phyloP scores from a whole-genome alignment of 495 filamentous ascomycete genomes.

The Filosporella fistucella region DNA sequence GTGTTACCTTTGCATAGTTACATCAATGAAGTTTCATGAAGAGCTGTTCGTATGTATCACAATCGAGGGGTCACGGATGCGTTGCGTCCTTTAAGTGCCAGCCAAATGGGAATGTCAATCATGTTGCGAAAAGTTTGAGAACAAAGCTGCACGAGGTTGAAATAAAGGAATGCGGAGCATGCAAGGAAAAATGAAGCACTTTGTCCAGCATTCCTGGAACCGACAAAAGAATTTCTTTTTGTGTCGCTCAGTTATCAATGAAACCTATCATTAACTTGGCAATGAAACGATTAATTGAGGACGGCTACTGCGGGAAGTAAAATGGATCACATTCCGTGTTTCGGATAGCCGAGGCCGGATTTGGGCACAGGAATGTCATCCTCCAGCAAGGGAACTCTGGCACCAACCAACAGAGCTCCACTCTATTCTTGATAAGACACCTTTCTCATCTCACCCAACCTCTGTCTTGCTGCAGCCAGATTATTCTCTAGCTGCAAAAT shows the following conservation, averaged over 20 bases:
- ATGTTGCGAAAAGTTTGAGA: too few species aligned
- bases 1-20: too few species aligned
- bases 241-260: background rate
- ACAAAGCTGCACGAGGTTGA: too few species aligned
- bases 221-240: background rate
- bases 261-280: background rate
- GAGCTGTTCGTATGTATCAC: too few species aligned
- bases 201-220: background rate
- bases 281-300: background rate
- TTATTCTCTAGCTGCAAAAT: constrained; percentile 93
- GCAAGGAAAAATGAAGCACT: background rate
- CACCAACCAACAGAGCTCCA: background rate
- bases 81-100: too few species aligned
- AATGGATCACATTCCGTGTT: background rate
- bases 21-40: too few species aligned
- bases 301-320: background rate
- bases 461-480: constrained; percentile 71
- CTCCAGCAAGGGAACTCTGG: background rate
- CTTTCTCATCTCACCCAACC: constrained; percentile 97
- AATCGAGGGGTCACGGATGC: too few species aligned
- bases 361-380: too few species aligned
- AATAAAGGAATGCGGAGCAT: too few species aligned
- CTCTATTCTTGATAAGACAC: constrained; percentile 70
- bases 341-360: background rate
- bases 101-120: too few species aligned